A percentile compares a stretch with the other conserved stretches of the same genome.
phyloP scores from a whole-genome alignment of 768 basidiomycete species.

The Lentinula lateritia region DNA sequence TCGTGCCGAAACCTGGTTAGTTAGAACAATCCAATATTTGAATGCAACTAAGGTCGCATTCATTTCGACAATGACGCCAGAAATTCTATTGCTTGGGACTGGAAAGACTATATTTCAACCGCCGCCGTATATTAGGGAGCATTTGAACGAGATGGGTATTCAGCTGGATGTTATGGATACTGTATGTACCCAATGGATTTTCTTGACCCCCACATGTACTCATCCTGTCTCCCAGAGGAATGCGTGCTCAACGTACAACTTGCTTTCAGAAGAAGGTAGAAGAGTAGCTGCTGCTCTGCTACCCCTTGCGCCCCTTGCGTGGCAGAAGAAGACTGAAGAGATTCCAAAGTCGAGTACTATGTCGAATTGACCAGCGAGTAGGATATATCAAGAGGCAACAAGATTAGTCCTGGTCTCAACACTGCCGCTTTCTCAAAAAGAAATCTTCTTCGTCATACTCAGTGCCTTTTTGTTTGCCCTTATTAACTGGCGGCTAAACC shows the following conservation, averaged over 20 bases:
- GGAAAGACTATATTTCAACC: slow-evolving; percentile 67
- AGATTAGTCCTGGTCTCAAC: background rate
- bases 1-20: slow-evolving; percentile 83
- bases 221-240: slow-evolving; percentile 51
- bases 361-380: background rate
- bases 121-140: slow-evolving; percentile 58
- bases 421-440: too few relatives aligned
- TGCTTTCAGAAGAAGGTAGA: slow-evolving; percentile 89
- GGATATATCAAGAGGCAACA: background rate
- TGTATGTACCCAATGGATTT: slow-evolving; percentile 33
- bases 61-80: slow-evolving; percentile 30
- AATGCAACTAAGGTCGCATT: background rate
- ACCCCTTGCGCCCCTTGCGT: slow-evolving; percentile 51
- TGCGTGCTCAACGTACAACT: slow-evolving; percentile 93
- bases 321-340: slow-evolving; percentile 37
- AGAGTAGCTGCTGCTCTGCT: slow-evolving; percentile 89
- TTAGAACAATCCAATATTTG: background rate
- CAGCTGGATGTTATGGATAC: slow-evolving; percentile 87
- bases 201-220: background rate
- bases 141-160: slow-evolving; percentile 73
- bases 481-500: too few relatives aligned
- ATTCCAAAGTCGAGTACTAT: background rate
- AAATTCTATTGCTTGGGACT: slow-evolving; percentile 88
- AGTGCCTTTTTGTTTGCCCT: too few relatives aligned
- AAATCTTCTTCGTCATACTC: too few relatives aligned